Conservation (phyloP, 1,284 basidiomycete species). For the Ceratobasidium sp. region DNA sequence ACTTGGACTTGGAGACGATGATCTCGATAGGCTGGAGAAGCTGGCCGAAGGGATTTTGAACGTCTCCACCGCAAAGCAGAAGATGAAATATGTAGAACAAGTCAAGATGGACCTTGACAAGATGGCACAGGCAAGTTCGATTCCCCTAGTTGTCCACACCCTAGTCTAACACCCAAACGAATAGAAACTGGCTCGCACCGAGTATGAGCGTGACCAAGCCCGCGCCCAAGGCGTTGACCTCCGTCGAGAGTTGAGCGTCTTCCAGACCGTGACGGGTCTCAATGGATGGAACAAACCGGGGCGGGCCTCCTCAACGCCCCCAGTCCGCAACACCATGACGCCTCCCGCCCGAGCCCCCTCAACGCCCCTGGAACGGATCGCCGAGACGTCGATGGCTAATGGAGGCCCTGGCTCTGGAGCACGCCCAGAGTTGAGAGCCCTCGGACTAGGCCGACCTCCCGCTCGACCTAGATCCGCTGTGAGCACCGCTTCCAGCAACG, state of each 20-base stretch:
- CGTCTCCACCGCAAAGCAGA: slow-evolving; percentile 22
- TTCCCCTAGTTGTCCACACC: too few relatives aligned
- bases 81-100: slow-evolving; percentile 25
- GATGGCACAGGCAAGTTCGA: slow-evolving; percentile 1
- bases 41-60: slow-evolving; percentile 12
- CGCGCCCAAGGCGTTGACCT: neutral
- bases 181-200: slow-evolving; percentile 18
- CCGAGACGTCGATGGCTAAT: neutral
- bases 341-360: neutral
- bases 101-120: slow-evolving; percentile 17
- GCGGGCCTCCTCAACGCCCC: slow-evolving; percentile 23
- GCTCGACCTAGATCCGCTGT: slow-evolving; percentile 3
- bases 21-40: slow-evolving; percentile 23
- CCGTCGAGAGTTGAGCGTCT: slow-evolving; percentile 8
- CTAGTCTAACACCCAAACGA: neutral
- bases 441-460: slow-evolving; percentile 16
- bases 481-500: neutral
- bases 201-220: slow-evolving; percentile 27
- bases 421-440: slow-evolving; percentile 24
- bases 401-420: neutral
- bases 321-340: neutral
- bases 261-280: slow-evolving; percentile 6
- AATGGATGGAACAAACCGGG: neutral
- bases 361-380: neutral
- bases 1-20: slow-evolving; percentile 19